Evolutionary conservation across 2,329 filamentous ascomycete species (phyloP).

Genomic region (Aspergillus thermomutatus): DNA sequence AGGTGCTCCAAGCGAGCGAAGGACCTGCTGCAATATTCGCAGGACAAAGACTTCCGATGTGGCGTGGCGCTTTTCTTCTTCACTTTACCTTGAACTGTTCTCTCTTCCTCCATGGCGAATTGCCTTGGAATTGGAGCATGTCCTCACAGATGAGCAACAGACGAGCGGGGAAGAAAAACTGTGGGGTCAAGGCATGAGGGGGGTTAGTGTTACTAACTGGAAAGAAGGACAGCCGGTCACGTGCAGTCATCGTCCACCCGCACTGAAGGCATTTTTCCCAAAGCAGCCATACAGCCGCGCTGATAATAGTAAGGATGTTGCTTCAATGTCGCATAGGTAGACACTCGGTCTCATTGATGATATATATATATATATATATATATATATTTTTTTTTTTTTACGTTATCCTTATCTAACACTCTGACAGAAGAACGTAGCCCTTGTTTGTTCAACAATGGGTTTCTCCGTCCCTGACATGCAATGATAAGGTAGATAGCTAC

Average conservation of each 20-base stretch:
- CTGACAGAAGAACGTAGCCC: too few relatives aligned
- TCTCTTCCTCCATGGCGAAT: conserved; percentile 40
- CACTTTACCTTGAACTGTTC: conserved; percentile 31
- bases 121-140: conserved; percentile 23
- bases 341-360: too few relatives aligned
- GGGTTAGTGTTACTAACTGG: conserved; percentile 2
- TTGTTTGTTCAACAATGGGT: neutral
- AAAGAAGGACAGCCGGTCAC: conserved; percentile 7
- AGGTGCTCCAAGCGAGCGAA: conserved; percentile 50
- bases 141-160: conserved; percentile 20
- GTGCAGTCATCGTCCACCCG: conserved; percentile 3
- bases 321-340: neutral
- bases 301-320: neutral
- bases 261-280: neutral
- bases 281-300: neutral
- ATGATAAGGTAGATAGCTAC: neutral
- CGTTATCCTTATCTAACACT: too few relatives aligned
- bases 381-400: too few relatives aligned
- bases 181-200: conserved; percentile 31
- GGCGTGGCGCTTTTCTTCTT: conserved; percentile 40
- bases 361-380: too few relatives aligned
- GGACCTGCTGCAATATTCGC: conserved; percentile 47
- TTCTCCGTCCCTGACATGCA: neutral
- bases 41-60: conserved; percentile 46
- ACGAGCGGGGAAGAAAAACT: conserved; percentile 39